Evolutionary conservation across 192 early-diverging fungal genomes (phyloP), one percentile per base, ranked within the genome.

Genomic region (Gamsiella multidivaricata): DNA sequence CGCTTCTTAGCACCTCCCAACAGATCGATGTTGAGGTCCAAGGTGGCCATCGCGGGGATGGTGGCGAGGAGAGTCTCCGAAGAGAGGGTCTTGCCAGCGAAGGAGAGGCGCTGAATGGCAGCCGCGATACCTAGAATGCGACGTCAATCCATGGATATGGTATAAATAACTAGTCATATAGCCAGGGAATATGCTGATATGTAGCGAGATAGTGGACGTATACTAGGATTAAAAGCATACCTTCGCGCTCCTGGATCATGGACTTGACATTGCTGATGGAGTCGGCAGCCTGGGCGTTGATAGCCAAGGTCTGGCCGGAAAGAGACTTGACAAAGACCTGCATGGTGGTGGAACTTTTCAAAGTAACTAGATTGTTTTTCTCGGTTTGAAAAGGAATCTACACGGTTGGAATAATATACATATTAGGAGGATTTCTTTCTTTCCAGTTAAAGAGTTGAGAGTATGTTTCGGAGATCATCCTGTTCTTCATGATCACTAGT

Each of bases 1-100:
- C 95, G 90, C 93, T 99, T 98, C 94, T 99, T 98, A 85, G 84
- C 95, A 88, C 92, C 93, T 91, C 92, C 93, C 62, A 89, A 76
- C 36, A 91, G 83, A 76, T 43, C 73, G 74, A 78, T 80, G 70
- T 68, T 81, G 74, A 74, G 85, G 80, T 62, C 82, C 76, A 53
- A 84, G 60, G 76, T 85, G 60, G 71, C 47, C 65, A 69, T 69
- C 46, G 67, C 63, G 57, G 72, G 67, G 71, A 75, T 65, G 33
- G 59, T 43, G 58, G 72, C 32, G 12, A 63, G 50, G 46, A 81
- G 65, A 7, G 39, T 61, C 7, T 70, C 56, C 25, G 72, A 69
- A 17, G 57, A 59, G 25, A 86, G 71, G 41, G 81, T 61, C 79
- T 81, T 81, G 25, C 84, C 87, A 42, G 57, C 83, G 60, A 84